These are phyloP conservation scores for Alternaria sp. DNA, from an alignment of 2,329 filamentous ascomycete species.

Conservation along the genomic window DNA sequence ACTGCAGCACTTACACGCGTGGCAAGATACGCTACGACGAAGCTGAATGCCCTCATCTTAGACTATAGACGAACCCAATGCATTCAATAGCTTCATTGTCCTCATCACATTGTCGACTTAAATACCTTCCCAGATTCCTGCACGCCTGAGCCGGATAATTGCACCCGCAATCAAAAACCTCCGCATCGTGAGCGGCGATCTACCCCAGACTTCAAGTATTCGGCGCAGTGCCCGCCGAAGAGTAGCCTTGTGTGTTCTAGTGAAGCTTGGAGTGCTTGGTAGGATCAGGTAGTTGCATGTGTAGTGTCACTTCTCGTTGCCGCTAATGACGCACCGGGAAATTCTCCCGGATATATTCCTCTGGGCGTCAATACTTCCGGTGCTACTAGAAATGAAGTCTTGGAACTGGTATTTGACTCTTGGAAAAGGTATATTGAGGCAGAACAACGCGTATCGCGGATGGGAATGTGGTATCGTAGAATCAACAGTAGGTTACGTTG, in stretches of 20 bases:
- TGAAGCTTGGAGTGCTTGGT: not conserved
- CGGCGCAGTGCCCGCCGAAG: not conserved
- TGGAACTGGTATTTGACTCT: not conserved
- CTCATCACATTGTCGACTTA: not conserved
- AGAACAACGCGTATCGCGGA: not conserved
- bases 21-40: not conserved
- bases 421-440: not conserved
- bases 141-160: not conserved
- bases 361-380: not conserved
- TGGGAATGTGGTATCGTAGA: not conserved
- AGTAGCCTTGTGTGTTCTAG: not conserved
- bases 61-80: not conserved
- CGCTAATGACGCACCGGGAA: not conserved
- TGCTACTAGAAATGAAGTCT: not conserved
- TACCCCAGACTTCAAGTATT: not conserved
- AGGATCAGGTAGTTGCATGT: not conserved
- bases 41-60: not conserved
- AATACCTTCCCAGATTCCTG: not conserved
- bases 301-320: not conserved
- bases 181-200: slow-evolving; percentile 2
- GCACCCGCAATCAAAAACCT: not conserved
- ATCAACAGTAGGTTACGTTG: not conserved
- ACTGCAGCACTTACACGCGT: not conserved
- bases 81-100: not conserved
- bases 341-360: not conserved